These are phyloP conservation scores for Eucommia ulmoides DNA, from an alignment of 257 asterid genomes.

Conservation along the genomic window DNA sequence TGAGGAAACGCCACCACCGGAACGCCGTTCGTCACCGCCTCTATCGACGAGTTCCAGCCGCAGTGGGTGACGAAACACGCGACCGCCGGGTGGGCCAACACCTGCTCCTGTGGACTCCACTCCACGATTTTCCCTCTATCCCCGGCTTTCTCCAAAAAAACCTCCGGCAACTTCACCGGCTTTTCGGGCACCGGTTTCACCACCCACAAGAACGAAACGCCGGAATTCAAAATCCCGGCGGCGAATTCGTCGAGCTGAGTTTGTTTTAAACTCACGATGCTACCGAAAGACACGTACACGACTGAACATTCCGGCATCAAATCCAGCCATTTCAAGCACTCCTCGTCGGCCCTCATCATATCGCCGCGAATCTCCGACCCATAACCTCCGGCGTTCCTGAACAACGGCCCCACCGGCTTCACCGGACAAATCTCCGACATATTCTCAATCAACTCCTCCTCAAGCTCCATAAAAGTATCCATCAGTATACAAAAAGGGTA, in stretches of 20 bases:
- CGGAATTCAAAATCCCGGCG: neutral
- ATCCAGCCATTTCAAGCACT: constrained; percentile 1
- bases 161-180: neutral
- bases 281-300: constrained; percentile 3
- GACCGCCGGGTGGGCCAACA: neutral
- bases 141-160: neutral
- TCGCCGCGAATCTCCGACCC: neutral
- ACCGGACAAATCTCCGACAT: neutral
- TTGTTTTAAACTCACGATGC: neutral
- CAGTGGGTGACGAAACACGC: neutral
- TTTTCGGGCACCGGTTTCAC: neutral
- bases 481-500: neutral
- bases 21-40: neutral
- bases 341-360: neutral
- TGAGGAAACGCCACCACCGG: neutral
- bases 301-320: neutral
- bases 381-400: neutral
- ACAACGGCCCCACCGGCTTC: constrained; percentile 2
- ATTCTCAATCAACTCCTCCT: neutral
- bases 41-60: neutral
- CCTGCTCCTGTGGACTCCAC: neutral
- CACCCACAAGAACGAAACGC: neutral
- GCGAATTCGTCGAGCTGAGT: neutral
- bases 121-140: neutral
- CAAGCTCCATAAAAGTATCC: neutral